These are phyloP conservation scores for Akanthomyces muscarius DNA, from an alignment of 2,329 filamentous ascomycete genomes.

Conservation along the genomic window DNA sequence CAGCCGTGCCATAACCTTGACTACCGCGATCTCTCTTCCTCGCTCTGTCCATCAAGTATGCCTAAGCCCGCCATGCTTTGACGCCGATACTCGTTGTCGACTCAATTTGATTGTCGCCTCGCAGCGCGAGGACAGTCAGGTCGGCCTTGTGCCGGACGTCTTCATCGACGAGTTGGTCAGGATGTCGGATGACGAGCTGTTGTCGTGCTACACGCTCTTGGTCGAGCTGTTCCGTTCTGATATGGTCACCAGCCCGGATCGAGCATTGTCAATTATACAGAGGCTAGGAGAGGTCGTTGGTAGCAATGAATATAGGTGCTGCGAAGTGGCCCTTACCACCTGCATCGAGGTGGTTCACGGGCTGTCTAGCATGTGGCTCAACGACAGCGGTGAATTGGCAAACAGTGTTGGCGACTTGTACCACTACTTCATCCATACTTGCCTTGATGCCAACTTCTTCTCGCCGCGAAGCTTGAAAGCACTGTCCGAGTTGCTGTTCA, in stretches of 20 bases:
- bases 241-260: slow-evolving; percentile 44
- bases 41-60: slow-evolving; percentile 42
- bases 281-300: slow-evolving; percentile 49
- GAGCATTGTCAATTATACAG: slow-evolving; percentile 46
- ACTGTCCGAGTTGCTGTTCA: slow-evolving; percentile 65
- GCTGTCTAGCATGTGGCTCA: slow-evolving; percentile 60
- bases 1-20: slow-evolving; percentile 40
- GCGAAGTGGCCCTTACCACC: slow-evolving; percentile 66
- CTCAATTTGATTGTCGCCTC: slow-evolving; percentile 43
- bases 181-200: slow-evolving; percentile 49
- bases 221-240: slow-evolving; percentile 52
- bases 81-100: slow-evolving; percentile 43
- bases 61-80: slow-evolving; percentile 44
- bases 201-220: slow-evolving; percentile 48
- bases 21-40: slow-evolving; percentile 40
- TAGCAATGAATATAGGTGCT: slow-evolving; percentile 61
- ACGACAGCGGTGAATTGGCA: slow-evolving; percentile 56
- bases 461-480: slow-evolving; percentile 65
- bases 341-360: slow-evolving; percentile 65
- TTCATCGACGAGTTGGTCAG: slow-evolving; percentile 49
- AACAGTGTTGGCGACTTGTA: slow-evolving; percentile 72
- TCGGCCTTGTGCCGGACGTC: slow-evolving; percentile 45
- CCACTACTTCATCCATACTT: slow-evolving; percentile 65
- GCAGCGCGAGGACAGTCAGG: slow-evolving; percentile 39
- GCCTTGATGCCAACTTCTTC: slow-evolving; percentile 63